Conservation (phyloP, 257 asterid genomes). For the Linaria vulgaris region DNA sequence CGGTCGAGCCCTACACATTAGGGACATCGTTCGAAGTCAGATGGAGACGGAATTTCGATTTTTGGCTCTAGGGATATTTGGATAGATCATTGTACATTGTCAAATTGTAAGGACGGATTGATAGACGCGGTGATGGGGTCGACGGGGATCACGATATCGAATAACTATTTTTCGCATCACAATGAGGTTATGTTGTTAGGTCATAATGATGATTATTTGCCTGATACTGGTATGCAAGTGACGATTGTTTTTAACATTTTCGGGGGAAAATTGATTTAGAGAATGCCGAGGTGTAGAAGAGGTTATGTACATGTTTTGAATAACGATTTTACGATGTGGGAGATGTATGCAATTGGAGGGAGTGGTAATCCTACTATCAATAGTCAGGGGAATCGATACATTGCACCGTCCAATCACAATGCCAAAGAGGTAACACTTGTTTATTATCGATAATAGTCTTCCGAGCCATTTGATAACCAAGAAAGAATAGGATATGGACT, state of each 20-base stretch:
- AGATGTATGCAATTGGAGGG: slow-evolving; percentile 88
- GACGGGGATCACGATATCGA: slow-evolving; percentile 64
- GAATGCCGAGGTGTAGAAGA: slow-evolving; percentile 81
- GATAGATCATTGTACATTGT: slow-evolving; percentile 72
- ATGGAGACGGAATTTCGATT: slow-evolving; percentile 73
- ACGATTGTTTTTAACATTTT: slow-evolving; percentile 72
- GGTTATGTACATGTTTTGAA: slow-evolving; percentile 79
- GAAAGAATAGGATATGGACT: no score
- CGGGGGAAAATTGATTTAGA: slow-evolving; percentile 56
- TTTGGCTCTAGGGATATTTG: slow-evolving; percentile 62
- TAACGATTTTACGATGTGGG: slow-evolving; percentile 77
- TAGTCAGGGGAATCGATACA: slow-evolving; percentile 75
- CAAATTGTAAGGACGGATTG: slow-evolving; percentile 69
- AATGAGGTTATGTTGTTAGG: slow-evolving; percentile 74
- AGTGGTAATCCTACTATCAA: slow-evolving; percentile 75
- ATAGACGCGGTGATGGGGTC: slow-evolving; percentile 77
- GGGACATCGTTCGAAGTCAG: slow-evolving; percentile 57
- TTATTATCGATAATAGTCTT: no score
- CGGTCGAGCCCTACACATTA: slow-evolving; percentile 73
- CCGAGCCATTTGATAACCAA: no score
- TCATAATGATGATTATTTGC: slow-evolving; percentile 59
- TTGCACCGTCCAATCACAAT: slow-evolving; percentile 57
- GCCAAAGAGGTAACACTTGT: slow-evolving; percentile 62
- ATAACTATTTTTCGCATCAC: slow-evolving; percentile 64
- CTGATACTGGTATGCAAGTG: slow-evolving; percentile 84